These are phyloP conservation scores for Sphaerosporella brunnea DNA, from an alignment of 495 filamentous ascomycete genomes.

Conservation along the genomic window DNA sequence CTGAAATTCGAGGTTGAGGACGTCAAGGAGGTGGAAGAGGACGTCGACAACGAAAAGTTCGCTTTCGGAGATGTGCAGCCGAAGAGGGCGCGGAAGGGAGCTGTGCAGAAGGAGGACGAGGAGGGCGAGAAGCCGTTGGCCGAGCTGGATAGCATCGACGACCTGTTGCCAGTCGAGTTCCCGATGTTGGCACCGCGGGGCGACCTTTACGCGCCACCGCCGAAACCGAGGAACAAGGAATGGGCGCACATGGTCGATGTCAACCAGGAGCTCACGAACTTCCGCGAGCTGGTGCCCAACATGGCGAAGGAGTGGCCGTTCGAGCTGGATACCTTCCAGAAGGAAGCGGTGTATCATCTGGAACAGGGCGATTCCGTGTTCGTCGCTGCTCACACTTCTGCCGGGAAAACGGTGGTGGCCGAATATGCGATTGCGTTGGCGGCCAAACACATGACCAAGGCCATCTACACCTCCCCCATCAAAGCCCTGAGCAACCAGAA, in stretches of 20 bases:
- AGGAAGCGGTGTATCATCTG: constrained; percentile 93
- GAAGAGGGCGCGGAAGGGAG: constrained; percentile 42
- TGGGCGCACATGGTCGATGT: constrained; percentile 98
- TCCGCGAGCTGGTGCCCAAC: constrained; percentile 77
- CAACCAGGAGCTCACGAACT: constrained; percentile 77
- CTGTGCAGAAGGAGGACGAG: constrained; percentile 19
- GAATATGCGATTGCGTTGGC: constrained; percentile 95
- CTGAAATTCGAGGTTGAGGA: constrained; percentile 52
- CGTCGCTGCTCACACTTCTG: constrained; percentile 95
- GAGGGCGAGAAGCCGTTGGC: constrained; percentile 14
- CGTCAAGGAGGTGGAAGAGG: constrained; percentile 36
- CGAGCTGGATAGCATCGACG: constrained; percentile 62
- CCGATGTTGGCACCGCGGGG: constrained; percentile 76
- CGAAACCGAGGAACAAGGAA: constrained; percentile 57
- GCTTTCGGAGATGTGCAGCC: constrained; percentile 25
- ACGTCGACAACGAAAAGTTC: constrained; percentile 47
- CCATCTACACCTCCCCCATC: constrained; percentile 93
- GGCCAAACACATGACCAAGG: constrained; percentile 91
- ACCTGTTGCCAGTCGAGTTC: constrained; percentile 80
- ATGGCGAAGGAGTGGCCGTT: constrained; percentile 96
- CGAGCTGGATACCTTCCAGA: constrained; percentile 94
- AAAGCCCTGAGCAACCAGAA: constrained; percentile 98
- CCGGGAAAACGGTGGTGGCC: constrained; percentile 93
- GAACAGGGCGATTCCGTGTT: constrained; percentile 96
- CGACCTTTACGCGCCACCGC: constrained; percentile 40